phyloP scores from a whole-genome alignment of 2,329 filamentous ascomycete species.

The Exophiala dermatitidis region DNA sequence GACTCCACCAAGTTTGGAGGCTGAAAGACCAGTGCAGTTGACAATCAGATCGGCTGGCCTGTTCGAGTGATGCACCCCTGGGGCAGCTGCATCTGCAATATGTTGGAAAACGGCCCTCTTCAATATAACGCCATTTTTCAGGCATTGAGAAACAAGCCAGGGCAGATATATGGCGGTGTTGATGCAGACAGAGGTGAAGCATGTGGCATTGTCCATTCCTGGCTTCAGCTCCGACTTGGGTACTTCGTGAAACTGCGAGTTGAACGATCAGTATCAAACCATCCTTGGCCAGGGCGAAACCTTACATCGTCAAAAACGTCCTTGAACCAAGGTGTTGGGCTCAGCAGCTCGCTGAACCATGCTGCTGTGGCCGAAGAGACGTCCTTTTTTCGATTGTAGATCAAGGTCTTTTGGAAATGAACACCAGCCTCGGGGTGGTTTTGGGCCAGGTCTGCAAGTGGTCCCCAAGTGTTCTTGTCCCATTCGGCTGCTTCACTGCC shows the following conservation, averaged over 20 bases:
- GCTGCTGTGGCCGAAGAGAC: constrained; percentile 45
- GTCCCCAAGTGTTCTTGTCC: constrained; percentile 56
- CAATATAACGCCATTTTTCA: constrained; percentile 63
- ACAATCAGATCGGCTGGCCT: constrained; percentile 61
- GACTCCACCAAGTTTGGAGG: constrained; percentile 72
- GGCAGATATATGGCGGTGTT: constrained; percentile 83
- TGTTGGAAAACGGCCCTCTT: constrained; percentile 60
- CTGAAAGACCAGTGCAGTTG: constrained; percentile 77
- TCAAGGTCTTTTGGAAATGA: constrained; percentile 58
- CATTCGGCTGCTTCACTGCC: constrained; percentile 37
- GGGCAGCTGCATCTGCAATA: constrained; percentile 63
- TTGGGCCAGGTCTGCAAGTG: constrained; percentile 49
- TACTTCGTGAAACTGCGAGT: constrained; percentile 54
- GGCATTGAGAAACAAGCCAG: constrained; percentile 75
- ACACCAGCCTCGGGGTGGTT: constrained; percentile 66
- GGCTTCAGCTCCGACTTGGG: constrained; percentile 50
- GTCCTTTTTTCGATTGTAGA: constrained; percentile 61
- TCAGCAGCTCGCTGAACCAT: constrained; percentile 61
- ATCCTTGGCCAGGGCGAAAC: not conserved
- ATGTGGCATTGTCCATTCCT: constrained; percentile 63
- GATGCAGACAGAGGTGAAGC: constrained; percentile 81
- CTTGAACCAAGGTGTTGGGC: constrained; percentile 65
- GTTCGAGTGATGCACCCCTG: constrained; percentile 51
- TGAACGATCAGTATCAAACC: constrained; percentile 1
- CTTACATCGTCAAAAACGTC: constrained; percentile 61